These are phyloP conservation scores for Hondaea fermentalgiana DNA, from an alignment of 108 stramenopile genomes.

Conservation along the genomic window DNA sequence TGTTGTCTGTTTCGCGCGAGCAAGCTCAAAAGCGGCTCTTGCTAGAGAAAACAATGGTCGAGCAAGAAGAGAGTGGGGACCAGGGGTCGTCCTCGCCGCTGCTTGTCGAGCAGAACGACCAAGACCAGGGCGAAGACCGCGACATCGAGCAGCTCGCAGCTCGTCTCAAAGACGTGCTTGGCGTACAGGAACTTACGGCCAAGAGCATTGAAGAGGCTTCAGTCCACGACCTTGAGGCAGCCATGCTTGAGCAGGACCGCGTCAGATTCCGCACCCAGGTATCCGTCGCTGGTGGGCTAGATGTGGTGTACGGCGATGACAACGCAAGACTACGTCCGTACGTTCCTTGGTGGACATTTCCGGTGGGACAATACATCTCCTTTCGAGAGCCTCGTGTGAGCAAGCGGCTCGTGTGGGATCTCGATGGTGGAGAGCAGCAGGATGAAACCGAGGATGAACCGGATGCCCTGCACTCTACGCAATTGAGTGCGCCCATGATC, in stretches of 20 bases:
- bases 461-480: not conserved
- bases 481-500: not conserved
- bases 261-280: not conserved
- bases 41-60: not conserved
- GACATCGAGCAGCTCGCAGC: not conserved
- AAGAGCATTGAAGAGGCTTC: not conserved
- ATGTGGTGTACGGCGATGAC: not conserved
- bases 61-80: not conserved
- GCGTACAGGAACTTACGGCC: not conserved
- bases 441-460: not conserved
- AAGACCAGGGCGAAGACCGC: not conserved
- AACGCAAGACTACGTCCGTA: not conserved
- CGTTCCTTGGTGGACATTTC: not conserved
- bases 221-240: not conserved
- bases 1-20: not conserved
- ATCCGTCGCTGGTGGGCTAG: not conserved
- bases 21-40: not conserved
- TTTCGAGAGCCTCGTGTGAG: not conserved
- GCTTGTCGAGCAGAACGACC: not conserved
- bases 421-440: not conserved
- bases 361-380: not conserved
- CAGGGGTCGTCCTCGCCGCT: too few relatives aligned
- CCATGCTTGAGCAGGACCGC: not conserved
- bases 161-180: not conserved
- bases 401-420: not conserved